These are phyloP conservation scores for Chamaecyparis obtusa DNA, from an alignment of 75 land plant genomes.

Conservation along the genomic window DNA sequence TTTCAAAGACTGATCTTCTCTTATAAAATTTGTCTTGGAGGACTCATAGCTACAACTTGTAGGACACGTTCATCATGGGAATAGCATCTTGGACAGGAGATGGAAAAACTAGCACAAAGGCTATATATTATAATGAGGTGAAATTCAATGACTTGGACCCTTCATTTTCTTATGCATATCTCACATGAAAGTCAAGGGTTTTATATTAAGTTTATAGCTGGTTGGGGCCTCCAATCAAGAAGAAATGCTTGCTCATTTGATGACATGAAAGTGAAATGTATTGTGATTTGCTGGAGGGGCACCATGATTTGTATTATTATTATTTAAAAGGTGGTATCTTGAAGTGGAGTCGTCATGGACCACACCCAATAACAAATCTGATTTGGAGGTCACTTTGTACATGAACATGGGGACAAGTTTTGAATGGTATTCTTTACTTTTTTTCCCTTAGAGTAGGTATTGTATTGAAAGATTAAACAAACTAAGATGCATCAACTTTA, in stretches of 20 bases:
- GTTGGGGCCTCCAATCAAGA: neutral
- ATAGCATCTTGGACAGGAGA: neutral
- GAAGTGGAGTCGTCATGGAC: neutral
- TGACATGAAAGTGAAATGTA: neutral
- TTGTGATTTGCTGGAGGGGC: neutral
- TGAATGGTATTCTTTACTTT: neutral
- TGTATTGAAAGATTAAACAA: neutral
- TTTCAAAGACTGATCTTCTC: neutral
- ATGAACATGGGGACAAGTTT: neutral
- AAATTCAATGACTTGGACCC: neutral
- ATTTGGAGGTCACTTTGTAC: neutral
- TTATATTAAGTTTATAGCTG: neutral
- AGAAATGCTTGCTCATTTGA: neutral
- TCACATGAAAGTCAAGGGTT: neutral
- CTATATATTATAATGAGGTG: neutral
- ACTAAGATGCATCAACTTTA: neutral
- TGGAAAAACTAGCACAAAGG: neutral
- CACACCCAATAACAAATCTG: neutral
- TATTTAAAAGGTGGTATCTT: neutral
- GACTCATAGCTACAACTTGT: neutral
- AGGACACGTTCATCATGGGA: neutral
- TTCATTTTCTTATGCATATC: neutral
- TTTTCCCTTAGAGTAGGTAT: neutral
- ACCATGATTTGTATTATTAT: conserved; percentile 3
- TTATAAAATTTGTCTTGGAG: neutral